A percentile compares a stretch with the other conserved stretches of the same genome.
Evolutionary conservation across 108 stramenopile genomes (phyloP).

Genomic region (Epithemia pelagica): DNA sequence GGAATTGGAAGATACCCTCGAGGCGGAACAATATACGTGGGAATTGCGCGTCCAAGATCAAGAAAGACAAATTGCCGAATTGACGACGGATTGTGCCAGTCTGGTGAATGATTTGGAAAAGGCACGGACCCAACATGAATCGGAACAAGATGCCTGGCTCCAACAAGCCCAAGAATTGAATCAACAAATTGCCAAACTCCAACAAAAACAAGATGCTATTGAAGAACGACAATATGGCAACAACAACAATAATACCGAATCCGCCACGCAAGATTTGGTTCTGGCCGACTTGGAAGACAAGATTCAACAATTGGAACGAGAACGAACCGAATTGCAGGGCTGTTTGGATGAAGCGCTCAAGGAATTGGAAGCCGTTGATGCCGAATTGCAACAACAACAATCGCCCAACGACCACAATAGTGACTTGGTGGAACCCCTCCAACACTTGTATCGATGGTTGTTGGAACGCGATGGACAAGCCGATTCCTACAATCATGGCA

Average conservation of each 20-base stretch:
- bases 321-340: constrained; percentile 43
- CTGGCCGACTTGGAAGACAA: constrained; percentile 16
- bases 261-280: not conserved
- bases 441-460: constrained; percentile 40
- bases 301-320: constrained; percentile 34
- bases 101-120: constrained; percentile 32
- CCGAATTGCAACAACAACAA: constrained; percentile 24
- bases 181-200: constrained; percentile 21
- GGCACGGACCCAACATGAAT: constrained; percentile 36
- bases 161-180: constrained; percentile 26
- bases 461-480: constrained; percentile 15
- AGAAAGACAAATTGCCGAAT: constrained; percentile 29
- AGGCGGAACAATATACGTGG: constrained; percentile 66
- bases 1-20: constrained; percentile 55
- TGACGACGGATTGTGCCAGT: constrained; percentile 27
- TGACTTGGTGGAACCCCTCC: constrained; percentile 23
- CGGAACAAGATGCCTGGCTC: constrained; percentile 43
- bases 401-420: not conserved
- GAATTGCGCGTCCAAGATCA: constrained; percentile 56
- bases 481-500: not conserved
- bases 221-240: constrained; percentile 7
- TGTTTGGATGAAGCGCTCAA: constrained; percentile 54
- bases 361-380: constrained; percentile 55
- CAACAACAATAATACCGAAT: not conserved
- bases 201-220: not conserved